These are phyloP conservation scores for Aegilops tauschii DNA, from an alignment of 176 grass and related monocot genomes.

Conservation along the genomic window DNA sequence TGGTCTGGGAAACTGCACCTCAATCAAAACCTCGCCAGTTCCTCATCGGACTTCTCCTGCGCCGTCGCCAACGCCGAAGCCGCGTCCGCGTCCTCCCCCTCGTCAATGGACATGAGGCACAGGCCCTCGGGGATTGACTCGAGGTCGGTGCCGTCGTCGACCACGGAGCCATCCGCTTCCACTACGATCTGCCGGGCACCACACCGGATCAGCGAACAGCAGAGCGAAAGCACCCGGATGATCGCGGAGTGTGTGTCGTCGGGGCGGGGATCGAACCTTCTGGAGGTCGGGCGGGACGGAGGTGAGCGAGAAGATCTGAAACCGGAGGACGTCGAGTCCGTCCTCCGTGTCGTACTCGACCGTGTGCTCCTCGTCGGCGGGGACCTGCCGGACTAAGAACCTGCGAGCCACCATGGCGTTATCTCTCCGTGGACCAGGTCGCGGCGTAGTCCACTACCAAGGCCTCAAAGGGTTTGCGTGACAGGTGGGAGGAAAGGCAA, in stretches of 20 bases:
- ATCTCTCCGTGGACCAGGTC: background rate
- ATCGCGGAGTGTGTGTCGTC: background rate
- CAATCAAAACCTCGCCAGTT: slow-evolving; percentile 64
- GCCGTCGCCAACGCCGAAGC: slow-evolving; percentile 24
- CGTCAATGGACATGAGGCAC: slow-evolving; percentile 45
- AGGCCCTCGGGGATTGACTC: slow-evolving; percentile 55
- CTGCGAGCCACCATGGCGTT: slow-evolving; percentile 62
- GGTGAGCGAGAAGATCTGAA: slow-evolving; percentile 91
- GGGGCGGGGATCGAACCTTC: slow-evolving; percentile 42
- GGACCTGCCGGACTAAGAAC: slow-evolving; percentile 53
- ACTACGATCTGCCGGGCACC: slow-evolving; percentile 52
- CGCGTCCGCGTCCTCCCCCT: background rate
- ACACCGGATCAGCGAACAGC: background rate
- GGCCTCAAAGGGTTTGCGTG: background rate
- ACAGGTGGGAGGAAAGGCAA: background rate
- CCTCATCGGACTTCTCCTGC: slow-evolving; percentile 66
- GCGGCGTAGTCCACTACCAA: background rate
- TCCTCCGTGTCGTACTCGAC: slow-evolving; percentile 76
- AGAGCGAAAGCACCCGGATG: background rate
- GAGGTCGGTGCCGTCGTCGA: slow-evolving; percentile 63
- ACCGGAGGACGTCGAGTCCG: slow-evolving; percentile 54
- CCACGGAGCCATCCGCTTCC: slow-evolving; percentile 51
- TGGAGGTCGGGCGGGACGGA: slow-evolving; percentile 83
- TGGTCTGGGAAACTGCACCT: slow-evolving; percentile 29
- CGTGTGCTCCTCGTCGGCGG: slow-evolving; percentile 30